Conservation (phyloP, 495 filamentous ascomycete species). For the Tuber borchii region DNA sequence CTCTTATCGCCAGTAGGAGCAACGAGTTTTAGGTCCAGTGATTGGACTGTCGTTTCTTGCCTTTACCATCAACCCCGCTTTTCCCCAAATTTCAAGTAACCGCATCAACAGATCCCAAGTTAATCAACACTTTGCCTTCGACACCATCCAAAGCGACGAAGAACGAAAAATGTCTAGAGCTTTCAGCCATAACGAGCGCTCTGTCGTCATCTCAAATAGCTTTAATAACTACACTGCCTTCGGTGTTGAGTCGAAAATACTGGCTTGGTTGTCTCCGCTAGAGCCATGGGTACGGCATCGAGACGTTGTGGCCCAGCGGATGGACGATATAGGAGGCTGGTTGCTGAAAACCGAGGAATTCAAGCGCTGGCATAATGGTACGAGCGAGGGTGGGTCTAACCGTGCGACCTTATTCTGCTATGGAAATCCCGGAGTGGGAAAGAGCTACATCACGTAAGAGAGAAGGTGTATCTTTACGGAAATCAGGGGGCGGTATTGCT, state of each 20-base stretch:
- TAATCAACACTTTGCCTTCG: neutral
- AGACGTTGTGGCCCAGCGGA: neutral
- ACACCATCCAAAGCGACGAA: neutral
- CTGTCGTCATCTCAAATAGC: neutral
- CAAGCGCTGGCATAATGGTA: neutral
- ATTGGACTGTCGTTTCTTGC: slow-evolving; percentile 31
- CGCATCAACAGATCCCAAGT: slow-evolving; percentile 32
- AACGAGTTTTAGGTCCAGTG: neutral
- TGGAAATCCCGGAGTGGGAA: neutral
- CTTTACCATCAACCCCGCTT: slow-evolving; percentile 38
- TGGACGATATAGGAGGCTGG: neutral
- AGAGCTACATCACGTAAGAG: neutral
- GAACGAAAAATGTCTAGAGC: neutral
- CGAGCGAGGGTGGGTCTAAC: neutral
- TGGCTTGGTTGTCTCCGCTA: neutral
- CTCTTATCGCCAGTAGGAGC: too few species aligned
- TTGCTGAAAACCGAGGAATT: neutral
- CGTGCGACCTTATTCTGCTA: neutral
- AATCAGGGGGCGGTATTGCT: neutral
- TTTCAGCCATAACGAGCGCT: neutral
- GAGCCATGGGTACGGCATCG: too few species aligned
- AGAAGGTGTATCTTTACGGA: neutral
- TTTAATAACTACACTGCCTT: neutral
- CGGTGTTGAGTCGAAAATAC: neutral
- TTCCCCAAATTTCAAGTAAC: slow-evolving; percentile 31